These are phyloP conservation scores for Raffaelea albimanens DNA, from an alignment of 2,329 filamentous ascomycete species.

Conservation along the genomic window DNA sequence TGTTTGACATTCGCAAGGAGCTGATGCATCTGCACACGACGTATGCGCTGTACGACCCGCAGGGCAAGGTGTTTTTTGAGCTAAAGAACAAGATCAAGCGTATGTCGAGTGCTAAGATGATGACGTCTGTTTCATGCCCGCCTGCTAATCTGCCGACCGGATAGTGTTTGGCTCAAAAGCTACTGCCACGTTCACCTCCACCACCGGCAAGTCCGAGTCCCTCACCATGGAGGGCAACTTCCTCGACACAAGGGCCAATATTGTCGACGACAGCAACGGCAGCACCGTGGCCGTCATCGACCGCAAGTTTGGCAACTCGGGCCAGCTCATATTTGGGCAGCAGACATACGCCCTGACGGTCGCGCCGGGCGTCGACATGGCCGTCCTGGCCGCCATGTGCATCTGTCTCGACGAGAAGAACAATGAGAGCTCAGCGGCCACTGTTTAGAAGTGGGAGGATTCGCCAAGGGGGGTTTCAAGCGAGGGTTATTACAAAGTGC, in stretches of 20 bases:
- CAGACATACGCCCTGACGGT: constrained; percentile 58
- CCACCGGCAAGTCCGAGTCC: constrained; percentile 31
- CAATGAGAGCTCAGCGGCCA: constrained; percentile 33
- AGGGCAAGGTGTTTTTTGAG: constrained; percentile 38
- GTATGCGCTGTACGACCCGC: constrained; percentile 37
- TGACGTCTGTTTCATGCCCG: no score
- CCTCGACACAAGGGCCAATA: constrained; percentile 46
- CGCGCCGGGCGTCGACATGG: constrained; percentile 56
- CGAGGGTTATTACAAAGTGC: no score
- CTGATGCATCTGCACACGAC: constrained; percentile 38
- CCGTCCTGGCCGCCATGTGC: constrained; percentile 56
- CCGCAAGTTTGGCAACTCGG: constrained; percentile 46
- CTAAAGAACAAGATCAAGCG: constrained; percentile 45
- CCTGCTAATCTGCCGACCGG: neutral
- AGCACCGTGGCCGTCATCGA: constrained; percentile 48
- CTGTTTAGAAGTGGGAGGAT: no score
- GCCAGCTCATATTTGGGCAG: constrained; percentile 49
- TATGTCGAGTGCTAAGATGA: constrained; percentile 20
- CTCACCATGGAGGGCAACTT: constrained; percentile 53
- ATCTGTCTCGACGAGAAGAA: constrained; percentile 61
- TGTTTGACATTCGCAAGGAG: constrained; percentile 51
- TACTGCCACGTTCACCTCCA: constrained; percentile 46
- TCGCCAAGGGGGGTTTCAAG: no score
- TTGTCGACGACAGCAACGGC: constrained; percentile 41
- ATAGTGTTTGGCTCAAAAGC: constrained; percentile 45